Evolutionary conservation across 2,329 filamentous ascomycete species (phyloP).

Genomic region (Fusarium neocosmosporiellum): DNA sequence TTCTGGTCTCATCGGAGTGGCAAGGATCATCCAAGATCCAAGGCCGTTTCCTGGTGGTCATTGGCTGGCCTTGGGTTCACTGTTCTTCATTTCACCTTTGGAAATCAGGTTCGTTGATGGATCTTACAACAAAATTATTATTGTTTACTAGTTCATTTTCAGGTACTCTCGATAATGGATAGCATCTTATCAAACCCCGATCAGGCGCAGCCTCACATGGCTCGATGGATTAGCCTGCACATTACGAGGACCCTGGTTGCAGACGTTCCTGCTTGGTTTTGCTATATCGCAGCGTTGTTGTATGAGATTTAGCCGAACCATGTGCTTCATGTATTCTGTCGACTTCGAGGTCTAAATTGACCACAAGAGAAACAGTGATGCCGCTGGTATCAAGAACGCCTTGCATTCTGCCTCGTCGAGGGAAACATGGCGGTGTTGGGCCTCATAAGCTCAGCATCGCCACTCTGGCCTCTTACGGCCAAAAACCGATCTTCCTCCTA

Average conservation of each 20-base stretch:
- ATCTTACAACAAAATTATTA: too few relatives aligned
- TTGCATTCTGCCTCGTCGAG: neutral
- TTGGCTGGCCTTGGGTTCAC: neutral
- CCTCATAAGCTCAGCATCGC: neutral
- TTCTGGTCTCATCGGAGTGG: neutral
- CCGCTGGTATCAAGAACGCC: neutral
- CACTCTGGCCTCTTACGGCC: neutral
- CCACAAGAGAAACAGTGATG: too few relatives aligned
- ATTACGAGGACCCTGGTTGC: neutral
- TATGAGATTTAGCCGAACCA: neutral
- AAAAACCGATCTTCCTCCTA: neutral
- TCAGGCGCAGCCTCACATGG: neutral
- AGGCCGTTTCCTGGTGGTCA: neutral
- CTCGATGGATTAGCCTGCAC: neutral
- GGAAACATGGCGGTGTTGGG: neutral
- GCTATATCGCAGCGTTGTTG: neutral
- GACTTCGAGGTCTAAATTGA: too few relatives aligned
- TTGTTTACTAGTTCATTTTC: too few relatives aligned
- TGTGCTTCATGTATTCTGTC: neutral
- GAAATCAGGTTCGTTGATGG: neutral
- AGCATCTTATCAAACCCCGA: neutral
- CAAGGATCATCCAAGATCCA: neutral
- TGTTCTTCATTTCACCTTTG: neutral
- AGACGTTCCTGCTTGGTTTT: neutral
- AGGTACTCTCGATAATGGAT: neutral